Evolutionary conservation across 768 basidiomycete genomes (phyloP), one percentile per base, ranked within the genome.

Genomic region (Podaxis carcinomalis): DNA sequence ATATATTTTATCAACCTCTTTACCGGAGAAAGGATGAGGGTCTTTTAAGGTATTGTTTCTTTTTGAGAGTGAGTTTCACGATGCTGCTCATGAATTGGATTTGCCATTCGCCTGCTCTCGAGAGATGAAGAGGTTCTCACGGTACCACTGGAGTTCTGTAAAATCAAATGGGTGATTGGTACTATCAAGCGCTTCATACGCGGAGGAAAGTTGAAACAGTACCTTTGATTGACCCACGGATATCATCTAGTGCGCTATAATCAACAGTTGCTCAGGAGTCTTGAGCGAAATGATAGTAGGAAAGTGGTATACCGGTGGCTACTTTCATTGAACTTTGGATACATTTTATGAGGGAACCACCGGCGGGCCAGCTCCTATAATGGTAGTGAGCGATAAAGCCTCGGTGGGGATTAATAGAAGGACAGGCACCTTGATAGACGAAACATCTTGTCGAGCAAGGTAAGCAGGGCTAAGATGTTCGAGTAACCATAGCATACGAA

Each of bases 201-300:
- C 14, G 9, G 40, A 28, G 40, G 42, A 32, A 54, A 47, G 27
- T 5, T n/a, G 46, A 5, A 28, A 32, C 44, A 47, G 36, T 53
- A 88, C 92, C 94, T 73, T 73, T 69, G 51, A 96, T 93, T 4
- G 90, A 92, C 32, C 82, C 79, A 44, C 76, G 77, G 61, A 95
- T 95, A 66, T 96, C 94, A 62, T 90, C 89, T 63, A 93, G 71
- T 2, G 94, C 94, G 28, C 93, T 95, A 68, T 5, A 28, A 40
- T 6, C 25, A 51, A 35, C 47, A 27, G 51, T 28, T 27, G 14
- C 42, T 11, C 37, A 21, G 52, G 40, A 60, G 44, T 40, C 11
- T 49, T 5, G 9, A 56, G 19, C 57, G 11, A 19, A 25, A 19
- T 37, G 40, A 19, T 49, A 35, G 2, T 37, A 23, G n/a, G 27